Evolutionary conservation across 2,329 filamentous ascomycete genomes (phyloP).

Genomic region (Rutstroemia sp.): DNA sequence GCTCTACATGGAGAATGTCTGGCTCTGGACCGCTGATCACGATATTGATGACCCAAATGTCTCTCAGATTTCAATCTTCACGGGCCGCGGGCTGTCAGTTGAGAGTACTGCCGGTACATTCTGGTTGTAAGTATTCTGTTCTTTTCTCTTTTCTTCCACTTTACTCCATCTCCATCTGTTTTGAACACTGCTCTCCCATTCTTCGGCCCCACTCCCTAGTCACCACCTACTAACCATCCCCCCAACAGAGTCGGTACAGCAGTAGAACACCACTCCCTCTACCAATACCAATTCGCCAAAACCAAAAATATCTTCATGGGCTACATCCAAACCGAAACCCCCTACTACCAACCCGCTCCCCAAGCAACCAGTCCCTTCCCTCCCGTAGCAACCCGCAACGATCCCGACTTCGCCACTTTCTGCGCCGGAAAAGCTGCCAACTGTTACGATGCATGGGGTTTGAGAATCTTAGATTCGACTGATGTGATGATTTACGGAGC

Average conservation of each 20-base stretch:
- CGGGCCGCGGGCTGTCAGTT: slow-evolving; percentile 35
- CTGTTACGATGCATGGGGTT: slow-evolving; percentile 56
- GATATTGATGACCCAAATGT: slow-evolving; percentile 32
- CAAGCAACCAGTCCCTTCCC: slow-evolving; percentile 55
- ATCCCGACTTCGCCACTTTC: slow-evolving; percentile 41
- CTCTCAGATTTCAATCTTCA: slow-evolving; percentile 47
- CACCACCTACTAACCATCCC: slow-evolving; percentile 61
- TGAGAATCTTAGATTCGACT: slow-evolving; percentile 48
- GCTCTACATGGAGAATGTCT: slow-evolving; percentile 41
- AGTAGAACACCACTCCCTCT: slow-evolving; percentile 44
- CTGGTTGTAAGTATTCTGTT: slow-evolving; percentile 40
- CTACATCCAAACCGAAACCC: slow-evolving; percentile 22
- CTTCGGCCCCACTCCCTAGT: neutral
- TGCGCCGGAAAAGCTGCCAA: slow-evolving; percentile 33
- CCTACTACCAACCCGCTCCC: slow-evolving; percentile 59
- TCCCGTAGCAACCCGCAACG: slow-evolving; percentile 30
- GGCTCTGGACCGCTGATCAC: slow-evolving; percentile 42
- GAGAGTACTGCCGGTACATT: slow-evolving; percentile 34
- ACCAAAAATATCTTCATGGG: slow-evolving; percentile 24
- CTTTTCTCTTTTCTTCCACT: too few relatives aligned
- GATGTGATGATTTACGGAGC: slow-evolving; percentile 45
- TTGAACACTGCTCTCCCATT: too few relatives aligned
- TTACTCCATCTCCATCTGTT: too few relatives aligned
- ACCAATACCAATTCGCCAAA: slow-evolving; percentile 43
- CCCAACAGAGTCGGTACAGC: slow-evolving; percentile 49